phyloP scores from a whole-genome alignment of 345 rosid species.

The Cochlearia excelsa region DNA sequence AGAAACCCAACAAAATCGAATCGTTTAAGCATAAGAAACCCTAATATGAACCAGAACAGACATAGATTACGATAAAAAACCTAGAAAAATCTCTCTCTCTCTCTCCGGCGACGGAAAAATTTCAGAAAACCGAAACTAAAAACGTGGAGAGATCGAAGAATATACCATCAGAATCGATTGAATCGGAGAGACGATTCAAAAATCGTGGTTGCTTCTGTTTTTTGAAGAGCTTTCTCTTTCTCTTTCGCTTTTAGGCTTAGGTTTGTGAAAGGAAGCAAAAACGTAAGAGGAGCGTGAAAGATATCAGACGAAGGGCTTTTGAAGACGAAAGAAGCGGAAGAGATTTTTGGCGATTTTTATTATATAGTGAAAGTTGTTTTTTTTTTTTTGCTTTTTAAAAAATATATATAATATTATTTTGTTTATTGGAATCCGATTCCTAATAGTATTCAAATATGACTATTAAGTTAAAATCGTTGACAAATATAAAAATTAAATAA shows the following conservation, averaged over 20 bases:
- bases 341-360: slow-evolving; percentile 15
- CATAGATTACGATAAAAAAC: not conserved
- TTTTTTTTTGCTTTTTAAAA: too few species aligned
- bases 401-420: too few species aligned
- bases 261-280: slow-evolving; percentile 16
- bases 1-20: not conserved
- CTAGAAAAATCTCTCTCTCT: not conserved
- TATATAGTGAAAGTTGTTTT: slow-evolving; percentile 2
- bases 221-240: not conserved
- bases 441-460: too few species aligned
- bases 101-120: not conserved
- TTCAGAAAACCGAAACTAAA: not conserved
- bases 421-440: too few species aligned
- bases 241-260: slow-evolving; percentile 5
- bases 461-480: too few species aligned
- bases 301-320: slow-evolving; percentile 5
- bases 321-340: slow-evolving; percentile 30
- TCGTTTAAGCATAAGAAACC: slow-evolving; percentile 5
- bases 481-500: too few species aligned
- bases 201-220: too few species aligned
- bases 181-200: slow-evolving; percentile 1
- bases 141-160: slow-evolving; percentile 13
- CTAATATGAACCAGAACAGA: slow-evolving; percentile 9
- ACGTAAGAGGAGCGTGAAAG: slow-evolving; percentile 15
- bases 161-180: slow-evolving; percentile 29